Conservation (phyloP, 2,329 filamentous ascomycete species). For the Grosmannia clavigera region DNA sequence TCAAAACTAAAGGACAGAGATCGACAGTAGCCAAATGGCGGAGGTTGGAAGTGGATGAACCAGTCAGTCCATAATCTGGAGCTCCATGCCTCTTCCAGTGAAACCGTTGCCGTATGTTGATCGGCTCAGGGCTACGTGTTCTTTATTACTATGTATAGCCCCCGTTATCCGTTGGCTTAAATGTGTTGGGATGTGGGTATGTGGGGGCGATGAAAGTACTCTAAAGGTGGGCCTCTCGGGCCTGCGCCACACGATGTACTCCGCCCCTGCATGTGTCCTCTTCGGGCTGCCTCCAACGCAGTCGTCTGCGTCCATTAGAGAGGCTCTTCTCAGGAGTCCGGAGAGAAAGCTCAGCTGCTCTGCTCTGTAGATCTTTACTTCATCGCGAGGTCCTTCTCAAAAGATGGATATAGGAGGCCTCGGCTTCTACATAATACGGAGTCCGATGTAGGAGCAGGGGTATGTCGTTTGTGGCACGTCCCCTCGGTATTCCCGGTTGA, state of each 20-base stretch:
- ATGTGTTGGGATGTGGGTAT: too few species aligned
- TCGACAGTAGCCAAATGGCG: background rate
- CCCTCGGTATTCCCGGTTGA: background rate
- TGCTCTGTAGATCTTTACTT: background rate
- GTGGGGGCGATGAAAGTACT: too few species aligned
- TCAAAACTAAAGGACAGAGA: background rate
- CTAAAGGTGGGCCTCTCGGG: too few species aligned
- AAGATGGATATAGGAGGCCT: background rate
- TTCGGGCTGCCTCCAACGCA: background rate
- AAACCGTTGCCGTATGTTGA: background rate
- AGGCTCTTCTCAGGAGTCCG: background rate
- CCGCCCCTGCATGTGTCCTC: background rate
- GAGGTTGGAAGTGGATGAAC: background rate
- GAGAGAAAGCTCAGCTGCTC: background rate
- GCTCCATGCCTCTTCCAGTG: background rate
- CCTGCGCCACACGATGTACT: background rate
- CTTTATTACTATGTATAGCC: background rate
- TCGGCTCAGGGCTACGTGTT: background rate
- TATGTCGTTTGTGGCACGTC: background rate
- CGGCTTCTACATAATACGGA: background rate
- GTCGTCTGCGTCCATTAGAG: background rate
- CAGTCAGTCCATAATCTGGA: background rate
- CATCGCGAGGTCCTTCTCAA: background rate
- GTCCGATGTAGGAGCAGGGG: background rate
- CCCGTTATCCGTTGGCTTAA: background rate